Base-by-base conservation (phyloP, 2,329 filamentous ascomycete species). In the Diaporthe longicolla region DNA sequence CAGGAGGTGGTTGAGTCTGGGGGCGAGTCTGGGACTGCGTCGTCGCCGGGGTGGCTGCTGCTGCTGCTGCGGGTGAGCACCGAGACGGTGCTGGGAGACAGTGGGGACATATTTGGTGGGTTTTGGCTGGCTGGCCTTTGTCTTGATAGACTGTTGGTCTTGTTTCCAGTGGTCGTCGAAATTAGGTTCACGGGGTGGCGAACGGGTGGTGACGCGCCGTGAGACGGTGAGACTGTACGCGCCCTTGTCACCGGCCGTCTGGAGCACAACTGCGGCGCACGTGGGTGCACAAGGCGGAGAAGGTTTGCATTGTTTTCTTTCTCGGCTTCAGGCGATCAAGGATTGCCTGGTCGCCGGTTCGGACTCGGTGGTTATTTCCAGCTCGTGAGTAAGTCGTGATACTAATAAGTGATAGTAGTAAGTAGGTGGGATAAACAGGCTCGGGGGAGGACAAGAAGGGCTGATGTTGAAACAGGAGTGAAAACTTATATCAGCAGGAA, bases 401-500 rank as follows among this genome's bases (percentile, higher is more conserved):
- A 37, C 10, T 3, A 11, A n/a, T n/a, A 37, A 11, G 11, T 10
- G 11, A 37, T 37, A 35, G 32, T 4, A 45, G 17, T 7, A 17
- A 8, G 45, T 29, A n/a, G n/a, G 9, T 10, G 3, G 32, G n/a
- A n/a, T n/a, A 15, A 21, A 66, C 5, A 21, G 32, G n/a, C 8
- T 32, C 32, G 29, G 6, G 13, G n/a, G 29, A 24, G 45, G 17
- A n/a, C 43, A 48, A 24, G 29, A 17, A 24, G 63, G 17, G 4
- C 2, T 54, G 63, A 68, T 35, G 48, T 54, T 68, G 32, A 68
- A 68, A 40, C 48, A 54, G 48, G 8, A 68, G 63, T 21, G 32
- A 68, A 68, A 68, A 40, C 63, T 68, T 68, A 68, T 68, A 66
- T 66, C 45, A 52, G 21, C 63, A 50, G 3, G 11, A 15, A 24